A percentile compares a stretch with the other conserved stretches of the same genome.
These are phyloP conservation scores for Maudiozyma bulderi DNA, from an alignment of 805 yeast genomes.

Conservation along the genomic window DNA sequence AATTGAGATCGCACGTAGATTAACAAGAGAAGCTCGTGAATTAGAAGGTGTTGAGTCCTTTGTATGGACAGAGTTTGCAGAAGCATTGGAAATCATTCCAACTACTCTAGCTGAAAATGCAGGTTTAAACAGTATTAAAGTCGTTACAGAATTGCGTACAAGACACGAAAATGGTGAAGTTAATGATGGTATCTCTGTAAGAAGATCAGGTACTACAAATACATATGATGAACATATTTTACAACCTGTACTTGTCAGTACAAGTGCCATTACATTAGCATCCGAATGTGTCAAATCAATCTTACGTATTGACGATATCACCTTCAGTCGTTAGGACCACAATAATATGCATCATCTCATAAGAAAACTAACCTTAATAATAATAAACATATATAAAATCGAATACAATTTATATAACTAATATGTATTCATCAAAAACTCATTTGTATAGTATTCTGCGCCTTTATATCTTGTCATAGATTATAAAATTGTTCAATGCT, in stretches of 20 bases:
- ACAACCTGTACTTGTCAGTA: conserved; percentile 92
- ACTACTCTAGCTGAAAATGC: conserved; percentile 93
- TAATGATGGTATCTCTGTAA: conserved; percentile 91
- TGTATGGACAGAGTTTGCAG: conserved; percentile 86
- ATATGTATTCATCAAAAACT: background rate
- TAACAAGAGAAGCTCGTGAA: conserved; percentile 60
- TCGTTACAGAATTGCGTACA: conserved; percentile 84
- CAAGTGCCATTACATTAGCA: conserved; percentile 88
- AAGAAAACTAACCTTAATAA: background rate
- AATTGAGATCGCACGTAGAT: conserved; percentile 71
- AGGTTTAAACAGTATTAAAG: conserved; percentile 82
- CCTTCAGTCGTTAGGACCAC: conserved; percentile 60
- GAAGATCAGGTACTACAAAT: conserved; percentile 88
- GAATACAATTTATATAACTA: too few relatives aligned
- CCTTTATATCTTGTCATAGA: too few relatives aligned
- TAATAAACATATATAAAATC: background rate
- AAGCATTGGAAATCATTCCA: conserved; percentile 87
- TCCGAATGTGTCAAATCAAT: conserved; percentile 95
- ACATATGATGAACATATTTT: conserved; percentile 88
- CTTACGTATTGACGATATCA: conserved; percentile 92
- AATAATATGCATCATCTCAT: background rate
- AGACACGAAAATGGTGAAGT: conserved; percentile 85
- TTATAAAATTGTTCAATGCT: too few relatives aligned
- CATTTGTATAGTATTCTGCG: too few relatives aligned
- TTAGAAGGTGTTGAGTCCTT: conserved; percentile 81